Evolutionary conservation across 441 rosid species (phyloP).

Genomic region (Brassica balearica): DNA sequence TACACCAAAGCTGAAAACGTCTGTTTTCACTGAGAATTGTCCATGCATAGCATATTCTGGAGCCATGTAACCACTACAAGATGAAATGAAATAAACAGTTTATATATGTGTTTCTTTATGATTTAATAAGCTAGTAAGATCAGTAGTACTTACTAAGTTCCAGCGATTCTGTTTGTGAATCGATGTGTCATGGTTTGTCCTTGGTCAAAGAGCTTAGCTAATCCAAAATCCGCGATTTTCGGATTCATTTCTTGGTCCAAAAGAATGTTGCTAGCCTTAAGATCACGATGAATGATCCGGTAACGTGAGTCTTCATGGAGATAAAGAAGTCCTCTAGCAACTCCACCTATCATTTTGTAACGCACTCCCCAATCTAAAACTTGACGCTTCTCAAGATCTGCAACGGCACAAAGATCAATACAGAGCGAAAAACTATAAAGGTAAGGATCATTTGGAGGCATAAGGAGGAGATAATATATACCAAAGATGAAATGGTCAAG

Average conservation of each 20-base stretch:
- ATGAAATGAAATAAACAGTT: slow-evolving; percentile 7
- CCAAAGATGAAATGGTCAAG: slow-evolving; percentile 81
- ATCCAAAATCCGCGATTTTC: slow-evolving; percentile 90
- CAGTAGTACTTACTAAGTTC: slow-evolving; percentile 35
- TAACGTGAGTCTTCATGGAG: slow-evolving; percentile 90
- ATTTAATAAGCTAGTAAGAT: background rate
- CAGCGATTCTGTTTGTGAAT: slow-evolving; percentile 43
- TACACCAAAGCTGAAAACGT: slow-evolving; percentile 56
- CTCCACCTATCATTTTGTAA: slow-evolving; percentile 71
- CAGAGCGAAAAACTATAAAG: background rate
- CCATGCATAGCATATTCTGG: slow-evolving; percentile 60
- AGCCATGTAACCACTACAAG: slow-evolving; percentile 57
- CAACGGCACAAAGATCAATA: background rate
- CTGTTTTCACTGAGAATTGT: slow-evolving; percentile 52
- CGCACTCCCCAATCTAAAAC: slow-evolving; percentile 69
- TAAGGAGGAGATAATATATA: slow-evolving; percentile 24
- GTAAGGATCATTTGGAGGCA: background rate
- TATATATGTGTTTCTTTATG: background rate
- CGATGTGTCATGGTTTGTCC: slow-evolving; percentile 32
- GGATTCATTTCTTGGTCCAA: slow-evolving; percentile 86
- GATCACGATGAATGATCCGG: slow-evolving; percentile 85
- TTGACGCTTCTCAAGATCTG: slow-evolving; percentile 63
- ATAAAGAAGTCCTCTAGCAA: slow-evolving; percentile 88
- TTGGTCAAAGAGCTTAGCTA: slow-evolving; percentile 60
- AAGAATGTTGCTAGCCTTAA: slow-evolving; percentile 88